phyloP scores from a whole-genome alignment of 75 land plant genomes.

The Gnetum montanum region DNA sequence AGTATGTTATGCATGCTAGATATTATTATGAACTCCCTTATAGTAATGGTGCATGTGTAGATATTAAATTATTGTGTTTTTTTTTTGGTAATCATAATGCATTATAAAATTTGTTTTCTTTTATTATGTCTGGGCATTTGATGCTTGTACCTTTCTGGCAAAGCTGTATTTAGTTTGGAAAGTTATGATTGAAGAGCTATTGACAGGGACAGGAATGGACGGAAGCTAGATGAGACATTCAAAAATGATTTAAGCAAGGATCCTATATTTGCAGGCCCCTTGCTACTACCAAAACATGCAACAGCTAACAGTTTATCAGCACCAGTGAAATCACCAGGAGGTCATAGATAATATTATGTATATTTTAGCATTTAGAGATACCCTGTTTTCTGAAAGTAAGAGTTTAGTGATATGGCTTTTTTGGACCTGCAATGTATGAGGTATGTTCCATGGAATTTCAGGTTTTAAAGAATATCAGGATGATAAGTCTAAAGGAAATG shows the following conservation, averaged over 20 bases:
- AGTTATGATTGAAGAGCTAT: too few species aligned
- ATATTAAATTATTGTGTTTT: too few species aligned
- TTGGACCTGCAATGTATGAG: neutral
- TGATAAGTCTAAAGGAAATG: slow-evolving; percentile 50
- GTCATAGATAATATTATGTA: slow-evolving; percentile 14
- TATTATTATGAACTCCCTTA: too few species aligned
- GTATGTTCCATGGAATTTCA: slow-evolving; percentile 3
- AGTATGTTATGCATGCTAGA: too few species aligned
- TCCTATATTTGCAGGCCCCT: slow-evolving; percentile 53
- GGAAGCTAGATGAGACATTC: slow-evolving; percentile 13
- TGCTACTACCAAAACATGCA: slow-evolving; percentile 62
- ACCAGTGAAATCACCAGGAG: slow-evolving; percentile 60
- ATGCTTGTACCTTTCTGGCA: too few species aligned
- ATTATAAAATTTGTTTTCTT: too few species aligned
- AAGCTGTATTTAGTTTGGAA: too few species aligned
- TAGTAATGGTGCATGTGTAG: too few species aligned
- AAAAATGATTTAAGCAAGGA: slow-evolving; percentile 25
- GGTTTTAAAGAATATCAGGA: slow-evolving; percentile 58
- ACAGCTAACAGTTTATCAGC: slow-evolving; percentile 75
- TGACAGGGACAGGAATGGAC: slow-evolving; percentile 6
- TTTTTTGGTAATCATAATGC: too few species aligned
- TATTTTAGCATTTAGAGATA: neutral
- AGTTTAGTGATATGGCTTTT: neutral
- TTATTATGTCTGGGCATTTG: too few species aligned
- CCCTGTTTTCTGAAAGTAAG: neutral